Evolutionary conservation across 805 yeast genomes (phyloP).

Genomic region (Candida easanensis): DNA sequence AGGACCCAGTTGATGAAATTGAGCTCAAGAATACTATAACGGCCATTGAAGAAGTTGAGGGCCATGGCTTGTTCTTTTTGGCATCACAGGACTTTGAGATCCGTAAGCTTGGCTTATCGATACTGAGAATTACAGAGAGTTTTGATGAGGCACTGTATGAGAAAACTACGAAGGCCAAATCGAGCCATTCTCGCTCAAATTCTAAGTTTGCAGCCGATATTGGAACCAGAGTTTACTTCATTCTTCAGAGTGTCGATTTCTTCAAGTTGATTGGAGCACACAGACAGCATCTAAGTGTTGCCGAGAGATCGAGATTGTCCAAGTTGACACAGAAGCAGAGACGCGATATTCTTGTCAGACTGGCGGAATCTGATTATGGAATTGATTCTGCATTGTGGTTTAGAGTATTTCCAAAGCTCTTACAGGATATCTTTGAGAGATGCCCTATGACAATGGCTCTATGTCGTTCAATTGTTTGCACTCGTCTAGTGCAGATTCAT

Average conservation of each 20-base stretch:
- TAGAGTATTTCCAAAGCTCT: conserved; percentile 73
- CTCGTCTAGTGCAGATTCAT: conserved; percentile 81
- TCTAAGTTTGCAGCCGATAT: conserved; percentile 74
- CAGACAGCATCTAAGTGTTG: conserved; percentile 54
- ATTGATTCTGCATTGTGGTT: conserved; percentile 98
- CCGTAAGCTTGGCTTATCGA: conserved; percentile 71
- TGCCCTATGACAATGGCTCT: conserved; percentile 94
- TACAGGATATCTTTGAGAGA: conserved; percentile 66
- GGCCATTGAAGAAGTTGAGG: conserved; percentile 91
- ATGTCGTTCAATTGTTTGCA: conserved; percentile 87
- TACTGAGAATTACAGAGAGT: conserved; percentile 74
- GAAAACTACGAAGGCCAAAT: conserved; percentile 29
- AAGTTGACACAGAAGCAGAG: conserved; percentile 57
- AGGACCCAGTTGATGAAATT: conserved; percentile 52
- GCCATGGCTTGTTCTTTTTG: conserved; percentile 87
- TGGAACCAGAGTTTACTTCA: conserved; percentile 73
- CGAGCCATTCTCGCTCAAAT: conserved; percentile 49
- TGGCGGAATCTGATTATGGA: conserved; percentile 91
- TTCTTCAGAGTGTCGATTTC: conserved; percentile 69
- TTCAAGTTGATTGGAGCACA: conserved; percentile 54
- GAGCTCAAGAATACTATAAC: conserved; percentile 80
- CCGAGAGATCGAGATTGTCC: conserved; percentile 71
- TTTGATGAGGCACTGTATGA: conserved; percentile 82
- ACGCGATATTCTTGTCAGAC: conserved; percentile 63
- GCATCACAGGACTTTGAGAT: conserved; percentile 82